Conservation (phyloP, 73 alveolate species). For the Paramecium sexaurelia region DNA sequence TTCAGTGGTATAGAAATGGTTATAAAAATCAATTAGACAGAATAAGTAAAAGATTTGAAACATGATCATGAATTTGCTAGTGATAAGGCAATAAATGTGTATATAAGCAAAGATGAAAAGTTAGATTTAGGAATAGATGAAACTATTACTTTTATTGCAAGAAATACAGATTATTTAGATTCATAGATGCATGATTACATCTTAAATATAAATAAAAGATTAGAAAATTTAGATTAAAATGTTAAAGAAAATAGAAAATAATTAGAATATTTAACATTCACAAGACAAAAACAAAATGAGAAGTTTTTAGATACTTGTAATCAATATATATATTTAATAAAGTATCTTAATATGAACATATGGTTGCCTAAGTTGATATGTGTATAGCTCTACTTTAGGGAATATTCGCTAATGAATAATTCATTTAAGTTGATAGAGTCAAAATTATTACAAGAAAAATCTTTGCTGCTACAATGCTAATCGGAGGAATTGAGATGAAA, state of each 20-base stretch:
- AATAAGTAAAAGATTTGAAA: background rate
- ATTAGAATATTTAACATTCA: constrained; percentile 10
- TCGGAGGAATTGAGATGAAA: background rate
- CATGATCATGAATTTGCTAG: constrained; percentile 36
- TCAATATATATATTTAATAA: background rate
- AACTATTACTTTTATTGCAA: constrained; percentile 34
- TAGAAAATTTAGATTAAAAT: constrained; percentile 42
- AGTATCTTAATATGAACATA: constrained; percentile 23
- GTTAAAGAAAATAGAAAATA: background rate
- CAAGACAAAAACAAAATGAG: background rate
- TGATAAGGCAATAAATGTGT: background rate
- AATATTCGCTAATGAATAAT: background rate
- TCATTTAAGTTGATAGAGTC: constrained; percentile 21
- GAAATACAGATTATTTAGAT: constrained; percentile 12
- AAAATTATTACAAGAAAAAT: constrained; percentile 15
- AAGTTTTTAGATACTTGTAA: constrained; percentile 10
- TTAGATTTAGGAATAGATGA: constrained; percentile 44
- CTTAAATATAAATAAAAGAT: constrained; percentile 8
- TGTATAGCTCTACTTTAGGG: constrained; percentile 15
- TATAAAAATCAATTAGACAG: background rate
- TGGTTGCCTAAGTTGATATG: constrained; percentile 45
- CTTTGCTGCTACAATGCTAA: background rate
- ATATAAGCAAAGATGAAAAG: background rate
- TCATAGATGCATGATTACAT: background rate
- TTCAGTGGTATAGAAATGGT: constrained; percentile 18